Evolutionary conservation across 768 basidiomycete genomes (phyloP).

Genomic region (Suillus lakei): DNA sequence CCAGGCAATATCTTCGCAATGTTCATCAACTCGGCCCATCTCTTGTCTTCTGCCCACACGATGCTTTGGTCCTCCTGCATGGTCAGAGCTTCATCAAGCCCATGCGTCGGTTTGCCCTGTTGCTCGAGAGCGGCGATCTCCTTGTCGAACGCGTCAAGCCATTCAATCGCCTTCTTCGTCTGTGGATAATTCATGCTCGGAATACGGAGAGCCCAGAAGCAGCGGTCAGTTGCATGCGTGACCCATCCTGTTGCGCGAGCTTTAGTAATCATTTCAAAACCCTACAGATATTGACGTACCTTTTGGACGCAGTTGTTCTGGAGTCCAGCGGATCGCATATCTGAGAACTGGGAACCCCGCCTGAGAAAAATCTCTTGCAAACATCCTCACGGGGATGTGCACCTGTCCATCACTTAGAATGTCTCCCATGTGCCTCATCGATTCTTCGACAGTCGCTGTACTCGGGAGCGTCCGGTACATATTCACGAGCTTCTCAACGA

Average conservation of each 20-base stretch:
- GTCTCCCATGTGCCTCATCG: slow-evolving; percentile 55
- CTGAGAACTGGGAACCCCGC: slow-evolving; percentile 67
- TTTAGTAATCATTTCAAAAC: not conserved
- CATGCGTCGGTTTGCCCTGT: slow-evolving; percentile 33
- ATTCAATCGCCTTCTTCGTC: slow-evolving; percentile 51
- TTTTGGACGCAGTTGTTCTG: slow-evolving; percentile 57
- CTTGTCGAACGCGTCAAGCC: slow-evolving; percentile 55
- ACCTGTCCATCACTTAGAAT: slow-evolving; percentile 68
- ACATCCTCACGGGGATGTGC: slow-evolving; percentile 65
- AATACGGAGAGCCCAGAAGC: slow-evolving; percentile 62
- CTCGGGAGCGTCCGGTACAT: slow-evolving; percentile 48
- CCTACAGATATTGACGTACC: slow-evolving; percentile 39
- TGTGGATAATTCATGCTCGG: slow-evolving; percentile 54
- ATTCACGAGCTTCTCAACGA: slow-evolving; percentile 50
- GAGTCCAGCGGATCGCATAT: slow-evolving; percentile 73
- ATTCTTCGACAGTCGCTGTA: slow-evolving; percentile 47
- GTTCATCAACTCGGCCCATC: slow-evolving; percentile 57
- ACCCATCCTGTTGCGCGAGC: slow-evolving; percentile 55
- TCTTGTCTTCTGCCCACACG: slow-evolving; percentile 56
- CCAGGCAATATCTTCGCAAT: slow-evolving; percentile 36
- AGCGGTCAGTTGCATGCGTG: slow-evolving; percentile 70
- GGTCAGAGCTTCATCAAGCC: slow-evolving; percentile 49
- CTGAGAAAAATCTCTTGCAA: slow-evolving; percentile 60
- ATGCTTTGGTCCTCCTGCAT: slow-evolving; percentile 57
- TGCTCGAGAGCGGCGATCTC: slow-evolving; percentile 48